Percentiles rank a stretch among this genome's conserved stretches.
Evolutionary conservation across 2,329 filamentous ascomycete genomes (phyloP).

Genomic region (Pseudogymnoascus sp.): DNA sequence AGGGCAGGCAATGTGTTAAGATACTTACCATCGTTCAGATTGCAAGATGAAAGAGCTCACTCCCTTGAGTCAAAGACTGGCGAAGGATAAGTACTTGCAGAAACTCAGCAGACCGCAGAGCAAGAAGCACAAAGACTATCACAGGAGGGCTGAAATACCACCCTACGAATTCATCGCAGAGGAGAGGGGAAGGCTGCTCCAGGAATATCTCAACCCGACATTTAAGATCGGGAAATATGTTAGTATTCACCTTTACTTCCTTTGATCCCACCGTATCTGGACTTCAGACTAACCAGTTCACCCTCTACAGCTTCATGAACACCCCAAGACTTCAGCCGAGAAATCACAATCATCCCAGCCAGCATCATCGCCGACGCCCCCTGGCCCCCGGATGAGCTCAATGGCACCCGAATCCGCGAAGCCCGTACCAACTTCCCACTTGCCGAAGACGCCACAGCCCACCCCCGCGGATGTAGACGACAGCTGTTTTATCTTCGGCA

Average conservation of each 20-base stretch:
- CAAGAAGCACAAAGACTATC: not conserved
- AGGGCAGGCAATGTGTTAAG: not conserved
- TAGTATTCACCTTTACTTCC: not conserved
- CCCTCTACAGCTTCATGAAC: not conserved
- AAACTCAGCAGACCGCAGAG: not conserved
- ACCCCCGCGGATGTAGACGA: too few relatives aligned
- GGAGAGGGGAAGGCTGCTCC: not conserved
- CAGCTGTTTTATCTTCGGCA: not conserved
- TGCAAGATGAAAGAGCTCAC: not conserved
- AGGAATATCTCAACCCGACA: not conserved
- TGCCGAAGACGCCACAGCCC: not conserved
- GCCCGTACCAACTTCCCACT: not conserved
- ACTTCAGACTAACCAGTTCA: not conserved
- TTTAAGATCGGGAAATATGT: not conserved
- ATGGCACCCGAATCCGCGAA: not conserved
- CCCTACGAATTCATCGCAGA: not conserved
- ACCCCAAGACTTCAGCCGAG: not conserved
- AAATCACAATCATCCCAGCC: not conserved
- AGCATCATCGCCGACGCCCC: not conserved
- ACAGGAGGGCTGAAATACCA: not conserved
- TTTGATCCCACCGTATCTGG: not conserved
- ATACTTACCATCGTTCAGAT: not conserved
- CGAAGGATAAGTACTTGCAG: not conserved
- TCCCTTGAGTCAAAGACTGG: not conserved
- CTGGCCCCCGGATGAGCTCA: not conserved